Evolutionary conservation across 805 yeast genomes (phyloP), one percentile per base, ranked within the genome.

Genomic region (Phaffomyces opuntiae): DNA sequence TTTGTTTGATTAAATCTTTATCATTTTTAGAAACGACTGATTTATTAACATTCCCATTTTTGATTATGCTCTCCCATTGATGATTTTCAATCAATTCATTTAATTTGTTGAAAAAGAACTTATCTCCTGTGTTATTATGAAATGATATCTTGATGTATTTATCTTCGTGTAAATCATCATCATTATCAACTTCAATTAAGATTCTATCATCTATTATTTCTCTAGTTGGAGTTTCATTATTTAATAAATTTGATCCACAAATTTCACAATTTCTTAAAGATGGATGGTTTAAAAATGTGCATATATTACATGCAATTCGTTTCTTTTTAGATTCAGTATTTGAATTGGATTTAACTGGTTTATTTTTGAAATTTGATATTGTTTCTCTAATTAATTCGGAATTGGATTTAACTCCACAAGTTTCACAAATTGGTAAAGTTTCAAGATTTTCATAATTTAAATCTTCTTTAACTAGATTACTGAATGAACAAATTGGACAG

Each of bases 401-500:
- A 12, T 65, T 60, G 1, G 77, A 71, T 35, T 63, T 63, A 16
- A 84, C 75, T 7, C 91, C 91, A 63, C 91, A 84, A 17, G 77
- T 77, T 27, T 58, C 57, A 60, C 91, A 84, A 1, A 58, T 53
- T 0, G 83, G 81, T 2, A 68, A 50, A 9, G 56, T 59, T 9
- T 58, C 52, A 1, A 51, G 42, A 13, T 55, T 61, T 25, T 41
- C 40, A 39, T 49, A 60, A 36, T 61, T 60, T 19, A 63, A 59
- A 13, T 61, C 61, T 9, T 60, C 52, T 8, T 62, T 59, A 4
- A 75, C 53, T 11, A 60, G 63, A 56, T 88, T 87, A 25, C 81
- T 70, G 59, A 71, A 85, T n/a, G 79, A 78, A 63, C 99, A 91
- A 4, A 93, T 90, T n/a, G 84, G 83, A 61, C 99, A 91, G 1